A percentile compares a stretch with the other conserved stretches of the same genome.
phyloP scores from a whole-genome alignment of 208 protist genomes.

The Crithidia sp. region DNA sequence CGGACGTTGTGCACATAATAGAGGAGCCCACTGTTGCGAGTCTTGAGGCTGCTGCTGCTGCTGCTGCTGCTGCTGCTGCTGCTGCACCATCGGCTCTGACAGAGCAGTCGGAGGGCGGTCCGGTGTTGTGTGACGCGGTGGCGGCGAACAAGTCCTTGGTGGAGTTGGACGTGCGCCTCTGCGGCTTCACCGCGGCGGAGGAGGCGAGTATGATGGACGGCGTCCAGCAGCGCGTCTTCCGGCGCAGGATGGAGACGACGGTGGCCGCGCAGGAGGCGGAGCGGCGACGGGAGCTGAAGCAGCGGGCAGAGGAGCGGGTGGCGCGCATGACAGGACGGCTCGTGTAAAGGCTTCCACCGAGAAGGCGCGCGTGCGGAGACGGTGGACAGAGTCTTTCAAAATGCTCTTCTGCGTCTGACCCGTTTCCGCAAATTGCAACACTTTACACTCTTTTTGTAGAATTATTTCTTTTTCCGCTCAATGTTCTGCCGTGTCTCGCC shows the following conservation, averaged over 20 bases:
- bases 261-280: slow-evolving; percentile 33
- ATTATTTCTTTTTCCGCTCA: no score
- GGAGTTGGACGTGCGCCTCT: slow-evolving; percentile 69
- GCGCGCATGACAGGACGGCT: slow-evolving; percentile 26
- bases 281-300: slow-evolving; percentile 28
- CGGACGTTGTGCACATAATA: background rate
- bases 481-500: no score
- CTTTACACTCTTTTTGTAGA: no score
- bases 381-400: background rate
- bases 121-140: slow-evolving; percentile 50
- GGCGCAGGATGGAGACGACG: slow-evolving; percentile 23
- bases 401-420: background rate
- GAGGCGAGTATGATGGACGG: slow-evolving; percentile 46
- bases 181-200: slow-evolving; percentile 49
- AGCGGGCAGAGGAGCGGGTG: slow-evolving; percentile 28
- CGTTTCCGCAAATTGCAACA: no score
- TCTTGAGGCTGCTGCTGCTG: background rate
- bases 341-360: background rate
- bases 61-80: background rate
- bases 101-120: slow-evolving; percentile 37
- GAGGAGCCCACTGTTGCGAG: background rate
- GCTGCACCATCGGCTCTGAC: background rate
- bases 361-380: background rate
- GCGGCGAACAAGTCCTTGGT: slow-evolving; percentile 55
- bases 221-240: slow-evolving; percentile 42